These are phyloP conservation scores for Penicillium italicum DNA, from an alignment of 2,329 filamentous ascomycete species.

Conservation along the genomic window DNA sequence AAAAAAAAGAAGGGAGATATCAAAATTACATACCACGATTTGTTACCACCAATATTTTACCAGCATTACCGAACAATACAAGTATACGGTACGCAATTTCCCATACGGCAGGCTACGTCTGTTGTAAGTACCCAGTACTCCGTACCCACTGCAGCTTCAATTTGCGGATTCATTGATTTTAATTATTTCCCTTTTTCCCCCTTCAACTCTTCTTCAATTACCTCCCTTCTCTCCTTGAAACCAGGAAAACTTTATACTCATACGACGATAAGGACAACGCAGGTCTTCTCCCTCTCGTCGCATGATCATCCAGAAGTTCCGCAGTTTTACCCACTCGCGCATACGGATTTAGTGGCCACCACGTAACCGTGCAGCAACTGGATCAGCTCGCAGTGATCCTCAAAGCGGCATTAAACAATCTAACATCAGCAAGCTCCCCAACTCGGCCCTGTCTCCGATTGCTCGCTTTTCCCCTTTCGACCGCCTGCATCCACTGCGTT, in stretches of 20 bases:
- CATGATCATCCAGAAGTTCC: conserved; percentile 28
- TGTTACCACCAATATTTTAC: not conserved
- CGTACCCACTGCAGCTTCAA: conserved; percentile 26
- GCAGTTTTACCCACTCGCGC: conserved; percentile 23
- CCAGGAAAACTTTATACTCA: conserved; percentile 1
- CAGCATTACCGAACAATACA: conserved; percentile 1
- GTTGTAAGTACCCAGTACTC: conserved; percentile 11
- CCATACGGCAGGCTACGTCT: conserved; percentile 5
- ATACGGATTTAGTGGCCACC: conserved; percentile 29
- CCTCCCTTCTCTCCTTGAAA: conserved; percentile 3
- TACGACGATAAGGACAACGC: conserved; percentile 14
- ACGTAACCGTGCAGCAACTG: conserved; percentile 38
- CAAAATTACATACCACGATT: not conserved
- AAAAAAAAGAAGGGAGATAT: not conserved
- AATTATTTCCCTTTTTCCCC: conserved; percentile 18
- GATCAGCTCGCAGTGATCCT: conserved; percentile 25
- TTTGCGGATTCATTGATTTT: conserved; percentile 26
- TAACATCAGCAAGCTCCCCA: conserved; percentile 24
- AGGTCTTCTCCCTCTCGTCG: conserved; percentile 24
- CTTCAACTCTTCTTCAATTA: not conserved
- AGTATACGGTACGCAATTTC: conserved; percentile 2
- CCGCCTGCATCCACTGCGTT: conserved; percentile 36
- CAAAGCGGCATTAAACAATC: conserved; percentile 27
- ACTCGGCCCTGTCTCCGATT: conserved; percentile 32
- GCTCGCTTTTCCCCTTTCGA: conserved; percentile 34